phyloP scores from a whole-genome alignment of 441 rosid species.

The Omphalea diandra region DNA sequence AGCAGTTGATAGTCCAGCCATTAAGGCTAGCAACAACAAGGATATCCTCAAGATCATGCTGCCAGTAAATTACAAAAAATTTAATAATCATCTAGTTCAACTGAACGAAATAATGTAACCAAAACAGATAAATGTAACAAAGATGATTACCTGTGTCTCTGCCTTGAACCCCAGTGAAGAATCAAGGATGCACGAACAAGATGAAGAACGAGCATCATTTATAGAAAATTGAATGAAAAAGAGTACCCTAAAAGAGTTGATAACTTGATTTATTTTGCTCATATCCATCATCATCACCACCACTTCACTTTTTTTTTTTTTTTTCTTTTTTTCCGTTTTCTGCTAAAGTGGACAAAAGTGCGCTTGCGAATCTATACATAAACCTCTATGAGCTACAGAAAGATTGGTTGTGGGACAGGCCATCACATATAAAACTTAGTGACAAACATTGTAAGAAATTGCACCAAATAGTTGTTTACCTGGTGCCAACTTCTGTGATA shows the following conservation, averaged over 20 bases:
- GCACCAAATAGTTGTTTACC: not conserved
- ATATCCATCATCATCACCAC: not conserved
- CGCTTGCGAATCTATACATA: not conserved
- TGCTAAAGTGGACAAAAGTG: too few relatives aligned
- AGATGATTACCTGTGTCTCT: conserved; percentile 1
- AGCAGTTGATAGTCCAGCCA: conserved; percentile 39
- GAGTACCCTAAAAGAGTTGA: not conserved
- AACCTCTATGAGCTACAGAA: conserved; percentile 12
- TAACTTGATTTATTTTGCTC: not conserved
- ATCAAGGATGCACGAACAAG: not conserved
- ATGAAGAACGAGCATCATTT: not conserved
- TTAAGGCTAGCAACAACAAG: conserved; percentile 25
- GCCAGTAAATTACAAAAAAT: conserved; percentile 7
- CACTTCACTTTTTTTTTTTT: not conserved
- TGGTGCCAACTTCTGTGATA: not conserved
- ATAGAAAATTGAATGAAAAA: conserved; percentile 8
- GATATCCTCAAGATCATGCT: conserved; percentile 29
- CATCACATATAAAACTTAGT: not conserved
- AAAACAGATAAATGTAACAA: not conserved
- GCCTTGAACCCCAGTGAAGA: conserved; percentile 10
- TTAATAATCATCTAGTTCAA: not conserved
- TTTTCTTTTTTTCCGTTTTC: too few relatives aligned
- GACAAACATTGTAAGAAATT: not conserved
- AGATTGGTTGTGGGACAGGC: conserved; percentile 17
- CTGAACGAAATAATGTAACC: not conserved